phyloP scores from a whole-genome alignment of 352 stramenopile genomes.

The Globisporangium nodosum region DNA sequence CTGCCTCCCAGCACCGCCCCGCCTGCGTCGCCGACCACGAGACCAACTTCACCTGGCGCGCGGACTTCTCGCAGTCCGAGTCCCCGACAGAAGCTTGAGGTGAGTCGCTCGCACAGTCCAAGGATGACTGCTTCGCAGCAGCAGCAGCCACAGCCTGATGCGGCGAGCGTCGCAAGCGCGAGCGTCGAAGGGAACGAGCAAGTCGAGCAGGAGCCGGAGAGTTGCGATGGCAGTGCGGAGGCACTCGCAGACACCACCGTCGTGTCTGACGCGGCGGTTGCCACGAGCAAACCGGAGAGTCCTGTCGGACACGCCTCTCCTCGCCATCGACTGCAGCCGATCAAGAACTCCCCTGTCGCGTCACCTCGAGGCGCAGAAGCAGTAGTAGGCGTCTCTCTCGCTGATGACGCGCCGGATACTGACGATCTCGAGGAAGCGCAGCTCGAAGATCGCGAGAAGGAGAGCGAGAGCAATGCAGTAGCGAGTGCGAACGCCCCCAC shows the following conservation, averaged over 20 bases:
- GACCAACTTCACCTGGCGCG: conserved; percentile 5
- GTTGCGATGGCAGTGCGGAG: not conserved
- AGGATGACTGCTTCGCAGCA: not conserved
- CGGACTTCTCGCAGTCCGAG: conserved; percentile 8
- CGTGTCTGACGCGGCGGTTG: not conserved
- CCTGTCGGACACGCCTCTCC: not conserved
- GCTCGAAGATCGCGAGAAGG: not conserved
- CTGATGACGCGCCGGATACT: not conserved
- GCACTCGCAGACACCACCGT: too few relatives aligned
- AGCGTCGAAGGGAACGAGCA: not conserved
- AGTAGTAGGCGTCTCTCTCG: not conserved
- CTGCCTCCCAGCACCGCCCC: not conserved
- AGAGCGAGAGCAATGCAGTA: not conserved
- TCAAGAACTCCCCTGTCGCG: not conserved
- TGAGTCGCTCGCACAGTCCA: conserved; percentile 2
- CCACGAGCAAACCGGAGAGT: not conserved
- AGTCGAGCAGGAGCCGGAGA: not conserved
- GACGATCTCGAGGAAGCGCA: not conserved
- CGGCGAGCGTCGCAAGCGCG: not conserved
- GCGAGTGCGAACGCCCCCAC: not conserved
- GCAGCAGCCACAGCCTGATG: not conserved
- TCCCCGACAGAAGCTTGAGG: conserved; percentile 9
- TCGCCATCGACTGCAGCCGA: not conserved
- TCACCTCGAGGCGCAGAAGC: not conserved
- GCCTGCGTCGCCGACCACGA: not conserved